Conservation (phyloP, 225 moss, liverwort and hornwort genomes). For the Pseudisothecium myosuroides region DNA sequence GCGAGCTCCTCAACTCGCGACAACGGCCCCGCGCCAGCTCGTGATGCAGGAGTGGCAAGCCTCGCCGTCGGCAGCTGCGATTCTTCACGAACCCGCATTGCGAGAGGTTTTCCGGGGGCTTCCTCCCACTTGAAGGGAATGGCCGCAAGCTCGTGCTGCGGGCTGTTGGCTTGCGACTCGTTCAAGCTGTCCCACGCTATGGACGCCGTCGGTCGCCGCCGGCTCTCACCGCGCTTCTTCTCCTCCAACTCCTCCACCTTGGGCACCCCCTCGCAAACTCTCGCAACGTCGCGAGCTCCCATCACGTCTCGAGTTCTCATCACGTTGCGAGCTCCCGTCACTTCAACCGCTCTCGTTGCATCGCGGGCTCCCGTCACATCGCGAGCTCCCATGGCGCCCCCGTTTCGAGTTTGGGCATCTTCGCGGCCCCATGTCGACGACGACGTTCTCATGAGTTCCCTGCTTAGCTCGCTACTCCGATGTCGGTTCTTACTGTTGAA, state of each 20-base stretch:
- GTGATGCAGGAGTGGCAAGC: background rate
- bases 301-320: background rate
- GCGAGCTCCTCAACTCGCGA: background rate
- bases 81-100: background rate
- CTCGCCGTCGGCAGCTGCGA: background rate
- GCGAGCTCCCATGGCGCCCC: background rate
- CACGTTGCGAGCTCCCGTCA: background rate
- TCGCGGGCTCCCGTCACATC: background rate
- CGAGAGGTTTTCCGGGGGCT: slow-evolving; percentile 71
- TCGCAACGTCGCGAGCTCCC: background rate
- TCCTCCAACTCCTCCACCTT: slow-evolving; percentile 18
- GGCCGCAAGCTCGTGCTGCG: slow-evolving; percentile 54
- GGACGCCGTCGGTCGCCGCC: slow-evolving; percentile 42
- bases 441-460: background rate
- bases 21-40: background rate
- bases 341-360: background rate
- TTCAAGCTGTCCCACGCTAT: slow-evolving; percentile 58
- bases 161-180: slow-evolving; percentile 33
- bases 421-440: background rate
- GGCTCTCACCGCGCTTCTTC: slow-evolving; percentile 22
- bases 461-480: background rate
- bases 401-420: background rate
- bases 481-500: background rate
- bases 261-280: background rate
- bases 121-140: slow-evolving; percentile 94